phyloP scores from a whole-genome alignment of 2,329 filamentous ascomycete species.

The Sphaerulina vaccinii region DNA sequence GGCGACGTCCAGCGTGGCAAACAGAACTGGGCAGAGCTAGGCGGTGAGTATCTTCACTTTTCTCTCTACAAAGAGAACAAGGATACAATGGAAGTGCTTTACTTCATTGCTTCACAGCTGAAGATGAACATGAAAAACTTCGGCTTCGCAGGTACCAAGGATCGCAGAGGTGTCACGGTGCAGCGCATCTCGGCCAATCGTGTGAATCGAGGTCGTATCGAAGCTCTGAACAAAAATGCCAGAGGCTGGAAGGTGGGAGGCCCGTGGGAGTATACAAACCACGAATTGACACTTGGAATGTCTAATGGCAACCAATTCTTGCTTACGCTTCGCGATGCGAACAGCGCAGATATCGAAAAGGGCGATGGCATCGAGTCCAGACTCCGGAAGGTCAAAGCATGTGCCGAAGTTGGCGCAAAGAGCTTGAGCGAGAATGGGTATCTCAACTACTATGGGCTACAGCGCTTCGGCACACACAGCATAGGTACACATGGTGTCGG shows the following conservation, averaged over 20 bases:
- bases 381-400: conserved; percentile 48
- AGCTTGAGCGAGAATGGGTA: conserved; percentile 75
- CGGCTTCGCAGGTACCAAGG: conserved; percentile 86
- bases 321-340: conserved; percentile 84
- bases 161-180: conserved; percentile 79
- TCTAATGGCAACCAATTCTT: conserved; percentile 87
- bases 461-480: conserved; percentile 87
- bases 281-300: conserved; percentile 77
- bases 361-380: conserved; percentile 35
- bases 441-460: conserved; percentile 97
- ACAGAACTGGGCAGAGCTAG: conserved; percentile 63
- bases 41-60: conserved; percentile 84
- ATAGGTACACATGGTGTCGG: conserved; percentile 85
- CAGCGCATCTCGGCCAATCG: conserved; percentile 73
- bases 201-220: conserved; percentile 62
- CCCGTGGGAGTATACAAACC: conserved; percentile 73
- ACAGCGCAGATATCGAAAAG: conserved; percentile 53
- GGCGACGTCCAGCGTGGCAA: conserved; percentile 41
- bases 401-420: conserved; percentile 60
- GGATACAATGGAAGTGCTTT: conserved; percentile 89
- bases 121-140: conserved; percentile 68
- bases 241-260: conserved; percentile 64
- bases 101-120: conserved; percentile 70
- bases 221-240: conserved; percentile 60
- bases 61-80: conserved; percentile 96